A percentile compares a stretch with the other conserved stretches of the same genome.
Conservation (phyloP, 164 flowering plant species). For the Dillenia suffruticosa region DNA sequence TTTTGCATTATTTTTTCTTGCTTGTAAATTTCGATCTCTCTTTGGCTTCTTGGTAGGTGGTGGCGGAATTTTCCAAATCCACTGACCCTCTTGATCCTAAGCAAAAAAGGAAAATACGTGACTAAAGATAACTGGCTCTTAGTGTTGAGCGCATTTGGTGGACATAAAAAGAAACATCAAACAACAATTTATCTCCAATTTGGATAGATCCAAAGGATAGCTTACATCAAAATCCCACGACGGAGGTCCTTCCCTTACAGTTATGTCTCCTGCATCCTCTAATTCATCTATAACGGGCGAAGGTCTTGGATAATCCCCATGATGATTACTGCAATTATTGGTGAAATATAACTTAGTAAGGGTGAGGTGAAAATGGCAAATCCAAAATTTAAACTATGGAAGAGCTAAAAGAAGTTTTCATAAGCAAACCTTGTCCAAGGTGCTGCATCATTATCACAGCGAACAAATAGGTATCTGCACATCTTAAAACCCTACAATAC, state of each 20-base stretch:
- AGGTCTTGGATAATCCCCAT: slow-evolving; percentile 29
- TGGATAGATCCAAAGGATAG: background rate
- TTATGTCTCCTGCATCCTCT: slow-evolving; percentile 8
- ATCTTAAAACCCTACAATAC: slow-evolving; percentile 24
- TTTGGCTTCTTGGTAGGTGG: too few relatives aligned
- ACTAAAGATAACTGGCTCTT: too few relatives aligned
- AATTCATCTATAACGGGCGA: background rate
- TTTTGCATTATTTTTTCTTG: too few relatives aligned
- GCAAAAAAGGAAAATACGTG: too few relatives aligned
- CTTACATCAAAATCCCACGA: slow-evolving; percentile 38
- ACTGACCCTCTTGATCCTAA: too few relatives aligned
- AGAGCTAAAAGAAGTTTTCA: background rate
- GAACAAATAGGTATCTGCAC: slow-evolving; percentile 36
- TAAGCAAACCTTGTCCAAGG: slow-evolving; percentile 36
- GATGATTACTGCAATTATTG: slow-evolving; percentile 22
- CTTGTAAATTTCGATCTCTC: too few relatives aligned
- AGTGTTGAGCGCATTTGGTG: too few relatives aligned
- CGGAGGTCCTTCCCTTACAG: slow-evolving; percentile 25
- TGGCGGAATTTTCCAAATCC: too few relatives aligned
- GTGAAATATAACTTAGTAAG: background rate
- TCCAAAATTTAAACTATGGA: too few relatives aligned
- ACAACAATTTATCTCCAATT: too few relatives aligned
- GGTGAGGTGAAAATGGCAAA: background rate
- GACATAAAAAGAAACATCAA: too few relatives aligned
- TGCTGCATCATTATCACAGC: slow-evolving; percentile 40